A percentile compares a stretch with the other conserved stretches of the same genome.
These are phyloP conservation scores for Breviolum minutum DNA, from an alignment of 73 alveolate species.

Conservation along the genomic window DNA sequence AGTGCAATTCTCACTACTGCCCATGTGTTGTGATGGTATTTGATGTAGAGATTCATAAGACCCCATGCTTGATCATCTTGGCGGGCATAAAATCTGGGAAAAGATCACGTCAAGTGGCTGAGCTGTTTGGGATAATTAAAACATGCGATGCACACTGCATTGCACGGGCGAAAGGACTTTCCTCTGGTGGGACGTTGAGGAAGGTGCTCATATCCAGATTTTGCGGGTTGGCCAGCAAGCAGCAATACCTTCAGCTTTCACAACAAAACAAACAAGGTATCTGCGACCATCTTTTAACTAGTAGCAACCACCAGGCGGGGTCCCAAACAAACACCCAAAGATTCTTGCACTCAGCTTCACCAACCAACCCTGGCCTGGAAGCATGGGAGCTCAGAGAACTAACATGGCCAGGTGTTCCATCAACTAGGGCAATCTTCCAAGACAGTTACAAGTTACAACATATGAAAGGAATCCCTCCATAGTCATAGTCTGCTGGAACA, in stretches of 20 bases:
- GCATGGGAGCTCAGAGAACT: too few relatives aligned
- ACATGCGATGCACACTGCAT: slow-evolving; percentile 57
- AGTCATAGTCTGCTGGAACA: too few relatives aligned
- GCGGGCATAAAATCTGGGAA: too few relatives aligned
- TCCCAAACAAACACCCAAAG: background rate
- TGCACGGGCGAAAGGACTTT: slow-evolving; percentile 45
- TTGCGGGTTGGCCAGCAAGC: slow-evolving; percentile 59
- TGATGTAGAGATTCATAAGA: too few relatives aligned
- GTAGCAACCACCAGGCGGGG: too few relatives aligned
- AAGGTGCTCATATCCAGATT: background rate
- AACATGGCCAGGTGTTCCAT: background rate
- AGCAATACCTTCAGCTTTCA: background rate
- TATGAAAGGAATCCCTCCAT: background rate
- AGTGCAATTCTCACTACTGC: too few relatives aligned
- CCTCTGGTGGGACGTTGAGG: slow-evolving; percentile 33
- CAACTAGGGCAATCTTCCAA: background rate
- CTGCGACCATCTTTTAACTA: too few relatives aligned
- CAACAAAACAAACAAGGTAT: background rate
- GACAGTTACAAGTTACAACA: background rate
- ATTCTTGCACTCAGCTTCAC: background rate
- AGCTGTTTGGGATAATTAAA: slow-evolving; percentile 15
- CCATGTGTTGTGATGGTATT: too few relatives aligned
- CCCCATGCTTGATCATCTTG: too few relatives aligned
- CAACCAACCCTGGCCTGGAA: too few relatives aligned
- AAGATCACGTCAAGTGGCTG: background rate